phyloP scores from a whole-genome alignment of 2,329 filamentous ascomycete genomes.

The Ustulina deusta region DNA sequence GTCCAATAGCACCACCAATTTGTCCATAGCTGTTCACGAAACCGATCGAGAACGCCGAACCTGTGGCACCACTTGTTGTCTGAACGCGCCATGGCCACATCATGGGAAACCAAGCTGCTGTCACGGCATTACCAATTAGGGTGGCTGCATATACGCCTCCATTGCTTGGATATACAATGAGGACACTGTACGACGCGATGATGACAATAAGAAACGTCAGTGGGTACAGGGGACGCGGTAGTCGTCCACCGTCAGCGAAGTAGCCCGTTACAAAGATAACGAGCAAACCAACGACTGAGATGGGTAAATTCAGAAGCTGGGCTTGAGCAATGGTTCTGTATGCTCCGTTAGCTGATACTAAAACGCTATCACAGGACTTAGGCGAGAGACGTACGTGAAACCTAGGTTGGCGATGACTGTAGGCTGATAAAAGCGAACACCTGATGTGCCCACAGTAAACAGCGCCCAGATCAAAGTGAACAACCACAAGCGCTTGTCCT shows the following conservation, averaged over 20 bases:
- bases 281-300: conserved; percentile 56
- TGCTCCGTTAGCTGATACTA: conserved; percentile 1
- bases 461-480: conserved; percentile 60
- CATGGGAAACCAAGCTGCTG: conserved; percentile 59
- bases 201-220: conserved; percentile 58
- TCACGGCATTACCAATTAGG: conserved; percentile 57
- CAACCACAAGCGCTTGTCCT: conserved; percentile 58
- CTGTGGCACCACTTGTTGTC: conserved; percentile 59
- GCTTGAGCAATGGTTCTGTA: conserved; percentile 58
- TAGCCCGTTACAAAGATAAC: conserved; percentile 58
- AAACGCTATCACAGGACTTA: background rate
- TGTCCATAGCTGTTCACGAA: conserved; percentile 65
- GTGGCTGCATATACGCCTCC: conserved; percentile 62
- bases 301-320: conserved; percentile 63
- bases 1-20: conserved; percentile 61
- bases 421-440: conserved; percentile 57
- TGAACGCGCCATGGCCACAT: conserved; percentile 67
- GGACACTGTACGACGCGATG: conserved; percentile 58
- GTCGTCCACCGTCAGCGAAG: conserved; percentile 56
- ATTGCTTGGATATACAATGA: conserved; percentile 59
- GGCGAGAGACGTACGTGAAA: conserved; percentile 53
- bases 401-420: conserved; percentile 57
- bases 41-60: conserved; percentile 62
- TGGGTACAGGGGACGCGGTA: conserved; percentile 59
- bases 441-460: conserved; percentile 60